A percentile compares a stretch with the other conserved stretches of the same genome.
phyloP scores from a whole-genome alignment of 192 early-diverging fungal species.

The Backusella australiensis region DNA sequence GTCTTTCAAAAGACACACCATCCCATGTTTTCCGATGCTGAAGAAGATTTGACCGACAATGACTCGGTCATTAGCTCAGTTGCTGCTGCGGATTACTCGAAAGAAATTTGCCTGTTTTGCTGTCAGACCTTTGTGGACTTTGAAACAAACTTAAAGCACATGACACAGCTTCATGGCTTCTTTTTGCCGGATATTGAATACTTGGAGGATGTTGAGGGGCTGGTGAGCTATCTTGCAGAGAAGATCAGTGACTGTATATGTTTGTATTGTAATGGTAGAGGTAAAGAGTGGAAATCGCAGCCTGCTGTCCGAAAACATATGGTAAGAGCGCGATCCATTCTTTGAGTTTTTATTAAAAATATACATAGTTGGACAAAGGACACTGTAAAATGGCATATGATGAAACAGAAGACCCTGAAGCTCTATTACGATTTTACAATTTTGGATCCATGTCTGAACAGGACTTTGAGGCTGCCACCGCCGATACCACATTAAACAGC shows the following conservation, averaged over 20 bases:
- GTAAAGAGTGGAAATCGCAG: constrained; percentile 72
- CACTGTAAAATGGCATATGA: constrained; percentile 97
- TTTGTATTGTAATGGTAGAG: constrained; percentile 91
- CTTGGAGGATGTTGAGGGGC: constrained; percentile 80
- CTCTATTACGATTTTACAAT: constrained; percentile 93
- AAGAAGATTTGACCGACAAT: constrained; percentile 9
- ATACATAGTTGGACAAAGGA: constrained; percentile 74
- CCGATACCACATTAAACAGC: not conserved
- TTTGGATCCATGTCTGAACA: constrained; percentile 62
- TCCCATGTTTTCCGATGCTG: constrained; percentile 26
- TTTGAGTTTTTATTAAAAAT: too few species aligned
- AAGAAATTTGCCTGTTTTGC: constrained; percentile 85
- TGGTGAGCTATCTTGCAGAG: constrained; percentile 88
- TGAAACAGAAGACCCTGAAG: constrained; percentile 82
- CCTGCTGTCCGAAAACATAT: constrained; percentile 95
- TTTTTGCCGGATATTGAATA: constrained; percentile 97
- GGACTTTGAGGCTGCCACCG: not conserved
- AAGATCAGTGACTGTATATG: constrained; percentile 94
- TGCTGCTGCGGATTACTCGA: not conserved
- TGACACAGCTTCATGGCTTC: constrained; percentile 85
- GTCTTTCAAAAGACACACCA: constrained; percentile 1
- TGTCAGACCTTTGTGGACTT: constrained; percentile 55
- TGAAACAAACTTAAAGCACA: constrained; percentile 84
- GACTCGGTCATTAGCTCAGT: not conserved
- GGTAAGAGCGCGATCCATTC: constrained; percentile 34